phyloP scores from a whole-genome alignment of 768 basidiomycete genomes.

The Terana coerulea region DNA sequence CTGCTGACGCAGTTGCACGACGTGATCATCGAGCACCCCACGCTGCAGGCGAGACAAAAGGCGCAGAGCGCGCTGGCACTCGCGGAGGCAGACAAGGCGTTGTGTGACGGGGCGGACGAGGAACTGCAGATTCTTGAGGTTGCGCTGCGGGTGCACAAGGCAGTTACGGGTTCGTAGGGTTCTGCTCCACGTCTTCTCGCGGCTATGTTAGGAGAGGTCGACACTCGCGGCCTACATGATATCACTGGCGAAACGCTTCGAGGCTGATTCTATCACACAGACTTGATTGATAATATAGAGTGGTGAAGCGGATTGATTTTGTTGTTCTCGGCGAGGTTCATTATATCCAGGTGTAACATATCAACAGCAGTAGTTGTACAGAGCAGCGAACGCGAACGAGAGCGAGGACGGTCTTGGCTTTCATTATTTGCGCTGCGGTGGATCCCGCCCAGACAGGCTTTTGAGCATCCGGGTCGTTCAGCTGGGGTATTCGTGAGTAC shows the following conservation, averaged over 20 bases:
- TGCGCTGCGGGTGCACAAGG: conserved; percentile 73
- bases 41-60: conserved; percentile 77
- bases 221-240: not conserved
- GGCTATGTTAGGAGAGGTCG: not conserved
- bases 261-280: not conserved
- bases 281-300: not conserved
- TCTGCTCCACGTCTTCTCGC: not conserved
- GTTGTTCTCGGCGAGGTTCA: too few species aligned
- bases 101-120: conserved; percentile 96
- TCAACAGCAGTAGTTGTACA: not conserved
- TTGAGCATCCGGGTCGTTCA: conserved; percentile 31
- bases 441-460: conserved; percentile 35
- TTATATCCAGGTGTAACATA: not conserved
- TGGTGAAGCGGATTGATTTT: not conserved
- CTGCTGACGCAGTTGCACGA: conserved; percentile 93
- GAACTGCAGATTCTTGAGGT: conserved; percentile 93
- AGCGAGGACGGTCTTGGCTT: too few species aligned
- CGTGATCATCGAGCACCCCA: conserved; percentile 77
- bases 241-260: not conserved
- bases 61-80: conserved; percentile 76
- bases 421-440: not conserved
- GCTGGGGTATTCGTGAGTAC: conserved; percentile 15
- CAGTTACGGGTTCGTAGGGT: conserved; percentile 28
- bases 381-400: too few species aligned
- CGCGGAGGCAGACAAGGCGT: conserved; percentile 93